Percentiles rank a stretch among this genome's conserved stretches.
Evolutionary conservation across 2,329 filamentous ascomycete genomes (phyloP).

Genomic region (Cercospora sp.): DNA sequence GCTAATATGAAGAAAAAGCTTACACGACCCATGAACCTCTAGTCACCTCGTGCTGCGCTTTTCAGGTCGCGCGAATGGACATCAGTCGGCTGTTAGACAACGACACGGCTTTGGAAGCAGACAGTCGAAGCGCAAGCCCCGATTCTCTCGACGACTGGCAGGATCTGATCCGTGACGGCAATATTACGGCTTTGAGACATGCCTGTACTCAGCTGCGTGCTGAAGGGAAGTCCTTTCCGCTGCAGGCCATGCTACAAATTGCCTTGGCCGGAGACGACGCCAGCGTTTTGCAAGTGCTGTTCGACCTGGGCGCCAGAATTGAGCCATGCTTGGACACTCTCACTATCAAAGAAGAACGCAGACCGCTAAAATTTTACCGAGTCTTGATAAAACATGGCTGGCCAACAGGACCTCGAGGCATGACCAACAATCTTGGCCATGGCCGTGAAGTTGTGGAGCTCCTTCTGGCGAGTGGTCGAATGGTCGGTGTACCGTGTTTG

Average conservation of each 20-base stretch:
- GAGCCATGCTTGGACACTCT: conserved; percentile 12
- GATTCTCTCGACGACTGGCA: not conserved
- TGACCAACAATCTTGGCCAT: conserved; percentile 16
- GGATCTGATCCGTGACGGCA: not conserved
- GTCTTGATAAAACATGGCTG: conserved; percentile 13
- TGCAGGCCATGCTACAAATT: conserved; percentile 15
- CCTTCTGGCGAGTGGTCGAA: conserved; percentile 12
- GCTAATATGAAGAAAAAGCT: not conserved
- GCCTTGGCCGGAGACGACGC: conserved; percentile 3
- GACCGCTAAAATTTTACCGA: conserved; percentile 13
- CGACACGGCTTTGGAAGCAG: not conserved
- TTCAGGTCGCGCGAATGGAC: conserved; percentile 6
- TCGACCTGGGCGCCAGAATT: conserved; percentile 10
- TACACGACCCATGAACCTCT: not conserved
- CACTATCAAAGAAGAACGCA: conserved; percentile 2
- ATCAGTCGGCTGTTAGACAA: conserved; percentile 7
- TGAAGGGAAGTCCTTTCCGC: not conserved
- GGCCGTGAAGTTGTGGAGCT: conserved; percentile 18
- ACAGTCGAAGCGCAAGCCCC: not conserved
- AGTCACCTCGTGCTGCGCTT: not conserved
- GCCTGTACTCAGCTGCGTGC: not conserved
- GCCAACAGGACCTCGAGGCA: conserved; percentile 14
- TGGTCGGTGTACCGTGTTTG: conserved; percentile 17
- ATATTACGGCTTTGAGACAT: not conserved
- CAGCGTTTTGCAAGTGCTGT: conserved; percentile 9